Percentiles rank a stretch among this genome's conserved stretches.
phyloP scores from a whole-genome alignment of 139 green algal species.

The Chlorella sp. region DNA sequence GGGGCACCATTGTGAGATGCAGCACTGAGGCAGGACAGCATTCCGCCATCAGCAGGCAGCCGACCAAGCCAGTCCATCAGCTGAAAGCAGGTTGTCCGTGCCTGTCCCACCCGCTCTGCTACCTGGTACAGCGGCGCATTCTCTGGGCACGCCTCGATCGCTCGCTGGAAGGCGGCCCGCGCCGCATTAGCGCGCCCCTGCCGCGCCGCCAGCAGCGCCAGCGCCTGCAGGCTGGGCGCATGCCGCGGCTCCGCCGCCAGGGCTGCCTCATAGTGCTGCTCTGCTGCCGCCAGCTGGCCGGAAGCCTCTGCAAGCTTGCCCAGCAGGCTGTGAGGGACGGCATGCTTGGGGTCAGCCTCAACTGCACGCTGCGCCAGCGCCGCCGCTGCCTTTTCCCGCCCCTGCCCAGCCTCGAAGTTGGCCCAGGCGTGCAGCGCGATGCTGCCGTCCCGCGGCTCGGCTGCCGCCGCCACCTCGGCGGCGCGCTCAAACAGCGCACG shows the following conservation, averaged over 20 bases:
- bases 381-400: constrained; percentile 32
- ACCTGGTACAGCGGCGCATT: constrained; percentile 18
- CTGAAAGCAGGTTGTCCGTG: too few species aligned
- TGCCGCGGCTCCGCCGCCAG: not conserved
- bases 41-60: too few species aligned
- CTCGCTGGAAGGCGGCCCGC: constrained; percentile 46
- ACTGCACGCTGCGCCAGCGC: constrained; percentile 52
- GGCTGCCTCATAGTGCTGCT: not conserved
- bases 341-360: constrained; percentile 31
- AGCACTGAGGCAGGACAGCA: too few species aligned
- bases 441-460: not conserved
- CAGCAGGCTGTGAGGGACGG: constrained; percentile 17
- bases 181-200: constrained; percentile 46
- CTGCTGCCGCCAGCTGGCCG: constrained; percentile 12
- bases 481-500: not conserved
- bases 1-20: too few species aligned
- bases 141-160: not conserved
- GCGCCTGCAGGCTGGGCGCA: constrained; percentile 51
- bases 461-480: not conserved
- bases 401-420: constrained; percentile 11
- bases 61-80: too few species aligned
- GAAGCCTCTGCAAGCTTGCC: constrained; percentile 6
- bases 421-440: constrained; percentile 35
- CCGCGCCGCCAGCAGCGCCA: constrained; percentile 58
- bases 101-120: constrained; percentile 39